A percentile compares a stretch with the other conserved stretches of the same genome.
Conservation (phyloP, 2,329 filamentous ascomycete genomes). For the Arthrobotrys musiformis region DNA sequence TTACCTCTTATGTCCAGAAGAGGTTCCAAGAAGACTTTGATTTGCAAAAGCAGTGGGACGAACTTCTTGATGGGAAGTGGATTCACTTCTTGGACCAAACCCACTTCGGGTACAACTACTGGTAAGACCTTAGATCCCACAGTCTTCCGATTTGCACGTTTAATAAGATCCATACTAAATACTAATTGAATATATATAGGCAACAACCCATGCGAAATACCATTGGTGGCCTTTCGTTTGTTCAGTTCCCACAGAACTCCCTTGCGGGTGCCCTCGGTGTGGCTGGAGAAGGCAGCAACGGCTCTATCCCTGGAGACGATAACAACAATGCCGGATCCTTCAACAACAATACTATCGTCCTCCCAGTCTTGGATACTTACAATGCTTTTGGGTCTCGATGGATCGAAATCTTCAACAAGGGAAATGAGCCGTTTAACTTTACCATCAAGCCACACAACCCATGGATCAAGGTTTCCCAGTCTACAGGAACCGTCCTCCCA, state of each 20-base stretch:
- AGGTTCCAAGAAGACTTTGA: conserved; percentile 70
- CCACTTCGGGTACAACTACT: conserved; percentile 66
- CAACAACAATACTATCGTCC: conserved; percentile 67
- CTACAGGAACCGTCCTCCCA: conserved; percentile 66
- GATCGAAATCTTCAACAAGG: conserved; percentile 73
- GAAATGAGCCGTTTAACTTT: conserved; percentile 69
- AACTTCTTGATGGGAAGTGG: conserved; percentile 69
- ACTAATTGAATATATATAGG: conserved; percentile 69
- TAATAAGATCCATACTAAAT: not conserved
- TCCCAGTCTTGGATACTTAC: conserved; percentile 71
- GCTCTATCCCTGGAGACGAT: conserved; percentile 75
- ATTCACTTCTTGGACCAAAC: conserved; percentile 60
- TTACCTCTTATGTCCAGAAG: conserved; percentile 68
- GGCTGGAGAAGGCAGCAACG: conserved; percentile 73
- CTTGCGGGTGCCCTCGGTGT: conserved; percentile 74
- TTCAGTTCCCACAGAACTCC: conserved; percentile 70
- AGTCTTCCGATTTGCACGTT: conserved; percentile 64
- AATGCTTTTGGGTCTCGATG: conserved; percentile 68
- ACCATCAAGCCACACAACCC: conserved; percentile 65
- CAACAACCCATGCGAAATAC: conserved; percentile 79
- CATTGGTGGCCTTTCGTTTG: conserved; percentile 71
- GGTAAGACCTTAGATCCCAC: conserved; percentile 61
- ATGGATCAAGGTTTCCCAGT: conserved; percentile 68
- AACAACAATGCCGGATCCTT: conserved; percentile 68
- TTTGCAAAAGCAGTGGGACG: conserved; percentile 70